Conservation (phyloP, 371 early-diverging fungal genomes). For the Mortierella sp. region DNA sequence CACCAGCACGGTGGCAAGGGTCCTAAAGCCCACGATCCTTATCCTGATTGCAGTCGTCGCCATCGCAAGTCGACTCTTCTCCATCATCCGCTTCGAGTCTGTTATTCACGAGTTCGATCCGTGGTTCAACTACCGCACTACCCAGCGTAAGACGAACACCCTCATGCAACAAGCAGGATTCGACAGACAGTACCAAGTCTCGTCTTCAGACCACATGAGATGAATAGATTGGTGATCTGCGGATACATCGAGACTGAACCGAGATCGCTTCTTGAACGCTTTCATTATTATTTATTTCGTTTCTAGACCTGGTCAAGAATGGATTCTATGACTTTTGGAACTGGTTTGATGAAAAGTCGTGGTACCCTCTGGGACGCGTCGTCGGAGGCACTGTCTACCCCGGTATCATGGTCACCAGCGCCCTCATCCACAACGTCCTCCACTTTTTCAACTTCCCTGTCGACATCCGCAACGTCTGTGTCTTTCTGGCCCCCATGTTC, state of each 20-base stretch:
- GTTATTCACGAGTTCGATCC: constrained; percentile 99
- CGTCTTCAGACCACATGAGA: no score
- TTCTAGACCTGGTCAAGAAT: constrained; percentile 82
- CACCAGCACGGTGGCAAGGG: constrained; percentile 61
- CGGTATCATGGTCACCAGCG: constrained; percentile 98
- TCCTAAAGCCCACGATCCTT: constrained; percentile 80
- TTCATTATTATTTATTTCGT: neutral
- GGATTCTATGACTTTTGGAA: constrained; percentile 98
- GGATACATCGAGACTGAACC: no score
- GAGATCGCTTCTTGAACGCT: no score
- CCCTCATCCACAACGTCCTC: constrained; percentile 93
- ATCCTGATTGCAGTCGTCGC: constrained; percentile 89
- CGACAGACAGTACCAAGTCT: no score
- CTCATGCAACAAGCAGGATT: no score
- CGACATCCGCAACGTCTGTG: constrained; percentile 98
- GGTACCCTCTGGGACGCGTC: constrained; percentile 99
- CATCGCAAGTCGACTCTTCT: constrained; percentile 94
- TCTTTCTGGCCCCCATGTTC: constrained; percentile 96
- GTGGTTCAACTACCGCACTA: constrained; percentile 99
- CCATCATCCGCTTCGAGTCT: constrained; percentile 94
- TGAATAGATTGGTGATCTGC: no score
- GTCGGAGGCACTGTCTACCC: constrained; percentile 99
- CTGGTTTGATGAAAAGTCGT: constrained; percentile 99
- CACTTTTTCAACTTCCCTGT: constrained; percentile 92
- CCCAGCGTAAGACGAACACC: constrained; percentile 74